Conservation (phyloP, 352 stramenopile genomes). For the Pythium scleroteichum region DNA sequence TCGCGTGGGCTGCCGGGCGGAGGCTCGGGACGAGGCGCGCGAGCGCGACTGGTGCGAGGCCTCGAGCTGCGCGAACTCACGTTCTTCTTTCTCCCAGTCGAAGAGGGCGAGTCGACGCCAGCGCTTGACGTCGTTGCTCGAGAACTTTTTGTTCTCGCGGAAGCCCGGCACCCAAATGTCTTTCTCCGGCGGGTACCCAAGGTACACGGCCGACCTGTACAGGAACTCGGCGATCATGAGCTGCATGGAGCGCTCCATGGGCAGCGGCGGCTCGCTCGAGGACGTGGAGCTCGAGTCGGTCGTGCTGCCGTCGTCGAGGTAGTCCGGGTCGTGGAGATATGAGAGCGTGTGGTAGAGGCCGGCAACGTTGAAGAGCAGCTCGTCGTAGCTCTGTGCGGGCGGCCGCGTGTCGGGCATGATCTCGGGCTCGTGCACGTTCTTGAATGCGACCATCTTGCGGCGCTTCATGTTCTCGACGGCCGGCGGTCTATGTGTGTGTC, state of each 20-base stretch:
- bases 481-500: constrained; percentile 4
- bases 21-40: neutral
- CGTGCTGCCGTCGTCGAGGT: constrained; percentile 6
- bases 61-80: constrained; percentile 28
- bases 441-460: constrained; percentile 20
- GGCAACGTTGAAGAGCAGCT: constrained; percentile 29
- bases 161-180: constrained; percentile 68
- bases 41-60: neutral
- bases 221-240: constrained; percentile 85
- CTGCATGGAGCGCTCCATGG: constrained; percentile 55
- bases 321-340: constrained; percentile 21
- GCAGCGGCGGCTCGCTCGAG: constrained; percentile 15
- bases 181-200: constrained; percentile 53
- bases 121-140: constrained; percentile 73
- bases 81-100: constrained; percentile 64
- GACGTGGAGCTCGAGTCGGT: constrained; percentile 15
- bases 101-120: constrained; percentile 72
- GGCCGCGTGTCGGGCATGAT: constrained; percentile 19
- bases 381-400: constrained; percentile 25
- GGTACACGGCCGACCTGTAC: constrained; percentile 65
- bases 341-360: constrained; percentile 29
- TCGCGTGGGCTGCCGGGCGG: neutral
- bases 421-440: constrained; percentile 26
- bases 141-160: constrained; percentile 67
- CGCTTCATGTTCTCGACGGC: neutral